Conservation (phyloP, 306 rosid genomes). For the Cicer judaicum region DNA sequence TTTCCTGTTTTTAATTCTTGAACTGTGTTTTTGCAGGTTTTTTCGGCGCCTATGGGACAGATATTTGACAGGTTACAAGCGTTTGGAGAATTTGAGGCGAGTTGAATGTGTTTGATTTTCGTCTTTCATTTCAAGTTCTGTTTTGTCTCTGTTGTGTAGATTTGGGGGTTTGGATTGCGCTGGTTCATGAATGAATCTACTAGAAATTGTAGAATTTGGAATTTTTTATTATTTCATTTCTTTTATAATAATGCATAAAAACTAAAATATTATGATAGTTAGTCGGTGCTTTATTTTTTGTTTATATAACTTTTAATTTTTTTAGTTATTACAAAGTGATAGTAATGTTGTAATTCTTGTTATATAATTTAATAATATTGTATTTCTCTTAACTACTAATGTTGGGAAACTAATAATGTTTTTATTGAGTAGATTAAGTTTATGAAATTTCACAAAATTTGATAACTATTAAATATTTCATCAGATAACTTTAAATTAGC, state of each 20-base stretch:
- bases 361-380: neutral
- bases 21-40: slow-evolving; percentile 57
- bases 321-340: too few relatives aligned
- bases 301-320: neutral
- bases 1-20: slow-evolving; percentile 40
- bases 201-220: neutral
- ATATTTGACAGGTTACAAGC: slow-evolving; percentile 84
- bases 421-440: neutral
- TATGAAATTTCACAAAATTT: neutral
- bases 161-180: slow-evolving; percentile 33
- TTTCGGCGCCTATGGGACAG: slow-evolving; percentile 91
- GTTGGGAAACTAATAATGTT: neutral
- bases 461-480: neutral
- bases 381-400: neutral
- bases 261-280: neutral
- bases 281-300: neutral
- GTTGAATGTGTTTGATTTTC: slow-evolving; percentile 11
- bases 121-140: slow-evolving; percentile 27
- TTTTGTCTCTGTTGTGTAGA: slow-evolving; percentile 12
- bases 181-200: slow-evolving; percentile 20
- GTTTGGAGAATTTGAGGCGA: slow-evolving; percentile 96
- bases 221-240: neutral
- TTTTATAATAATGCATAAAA: slow-evolving; percentile 5
- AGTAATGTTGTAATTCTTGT: neutral
- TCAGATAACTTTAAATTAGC: neutral